These are phyloP conservation scores for Fusarium sp. DNA, from an alignment of 2,329 filamentous ascomycete genomes.

Conservation along the genomic window DNA sequence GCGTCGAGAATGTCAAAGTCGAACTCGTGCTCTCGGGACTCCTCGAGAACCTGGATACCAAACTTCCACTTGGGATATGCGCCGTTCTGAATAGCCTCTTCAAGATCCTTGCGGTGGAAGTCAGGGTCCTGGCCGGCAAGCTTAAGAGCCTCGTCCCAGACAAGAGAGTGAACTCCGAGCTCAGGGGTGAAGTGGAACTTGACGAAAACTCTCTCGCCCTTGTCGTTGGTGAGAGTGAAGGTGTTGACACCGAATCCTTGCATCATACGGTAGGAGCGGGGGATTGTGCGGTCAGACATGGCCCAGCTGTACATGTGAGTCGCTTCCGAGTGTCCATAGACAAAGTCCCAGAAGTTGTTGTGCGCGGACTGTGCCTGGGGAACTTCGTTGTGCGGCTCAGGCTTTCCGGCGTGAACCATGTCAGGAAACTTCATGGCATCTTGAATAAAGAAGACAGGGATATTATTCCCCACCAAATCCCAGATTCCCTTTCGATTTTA, in stretches of 20 bases:
- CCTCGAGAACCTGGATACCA: conserved; percentile 80
- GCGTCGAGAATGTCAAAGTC: conserved; percentile 88
- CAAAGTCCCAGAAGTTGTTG: conserved; percentile 83
- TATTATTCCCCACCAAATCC: conserved; percentile 80
- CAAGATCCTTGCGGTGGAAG: conserved; percentile 82
- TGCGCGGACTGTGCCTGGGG: conserved; percentile 78
- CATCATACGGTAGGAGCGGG: conserved; percentile 84
- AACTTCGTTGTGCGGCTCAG: conserved; percentile 75
- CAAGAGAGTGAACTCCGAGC: conserved; percentile 78
- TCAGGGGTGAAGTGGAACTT: conserved; percentile 83
- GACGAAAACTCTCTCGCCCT: conserved; percentile 77
- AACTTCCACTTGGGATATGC: conserved; percentile 83
- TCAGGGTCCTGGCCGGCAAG: conserved; percentile 80
- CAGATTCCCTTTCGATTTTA: conserved; percentile 62
- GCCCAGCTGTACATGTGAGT: conserved; percentile 85
- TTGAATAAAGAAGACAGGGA: conserved; percentile 81
- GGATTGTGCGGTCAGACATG: conserved; percentile 79
- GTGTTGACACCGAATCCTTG: conserved; percentile 88
- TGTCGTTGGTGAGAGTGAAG: conserved; percentile 73
- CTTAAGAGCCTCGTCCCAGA: conserved; percentile 85
- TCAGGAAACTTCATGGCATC: conserved; percentile 81
- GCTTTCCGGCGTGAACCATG: conserved; percentile 71
- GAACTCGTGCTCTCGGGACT: conserved; percentile 77
- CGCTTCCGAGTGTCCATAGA: conserved; percentile 70
- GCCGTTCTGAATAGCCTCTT: conserved; percentile 77